A percentile compares a stretch with the other conserved stretches of the same genome.
These are phyloP conservation scores for Naganishia liquefaciens DNA, from an alignment of 1,284 basidiomycete genomes.

Conservation along the genomic window DNA sequence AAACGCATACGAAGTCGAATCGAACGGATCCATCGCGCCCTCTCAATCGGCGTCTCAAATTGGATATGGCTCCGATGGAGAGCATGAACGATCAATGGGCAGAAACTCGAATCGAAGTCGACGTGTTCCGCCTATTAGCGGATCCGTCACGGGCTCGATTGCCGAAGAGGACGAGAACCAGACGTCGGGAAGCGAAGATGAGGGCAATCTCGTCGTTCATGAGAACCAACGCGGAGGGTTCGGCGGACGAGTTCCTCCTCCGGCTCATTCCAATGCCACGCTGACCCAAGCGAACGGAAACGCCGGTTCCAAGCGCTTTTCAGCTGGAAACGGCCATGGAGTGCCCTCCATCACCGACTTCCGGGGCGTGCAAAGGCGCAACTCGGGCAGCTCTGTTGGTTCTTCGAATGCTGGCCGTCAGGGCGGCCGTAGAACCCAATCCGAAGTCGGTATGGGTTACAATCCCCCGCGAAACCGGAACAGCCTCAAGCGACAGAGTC, in stretches of 20 bases:
- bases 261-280: constrained; percentile 12
- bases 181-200: constrained; percentile 46
- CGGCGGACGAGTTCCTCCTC: constrained; percentile 25
- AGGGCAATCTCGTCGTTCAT: constrained; percentile 47
- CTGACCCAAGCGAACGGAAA: constrained; percentile 10
- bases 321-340: constrained; percentile 40
- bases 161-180: constrained; percentile 52
- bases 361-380: constrained; percentile 26
- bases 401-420: constrained; percentile 8
- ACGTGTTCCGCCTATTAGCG: constrained; percentile 23
- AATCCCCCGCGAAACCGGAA: constrained; percentile 35
- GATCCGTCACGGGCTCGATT: constrained; percentile 48
- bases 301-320: constrained; percentile 28
- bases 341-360: constrained; percentile 41
- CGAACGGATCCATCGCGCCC: constrained; percentile 54
- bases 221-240: constrained; percentile 43
- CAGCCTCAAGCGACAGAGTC: constrained; percentile 27
- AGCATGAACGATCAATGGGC: constrained; percentile 33
- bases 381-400: constrained; percentile 29
- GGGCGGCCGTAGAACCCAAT: constrained; percentile 42
- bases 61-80: constrained; percentile 42
- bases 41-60: constrained; percentile 54
- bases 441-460: constrained; percentile 43
- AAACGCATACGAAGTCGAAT: constrained; percentile 52
- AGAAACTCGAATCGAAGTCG: constrained; percentile 1